Percentiles rank a stretch among this genome's conserved stretches.
Evolutionary conservation across 2,329 filamentous ascomycete species (phyloP).

Genomic region (Penicillium polonicum): DNA sequence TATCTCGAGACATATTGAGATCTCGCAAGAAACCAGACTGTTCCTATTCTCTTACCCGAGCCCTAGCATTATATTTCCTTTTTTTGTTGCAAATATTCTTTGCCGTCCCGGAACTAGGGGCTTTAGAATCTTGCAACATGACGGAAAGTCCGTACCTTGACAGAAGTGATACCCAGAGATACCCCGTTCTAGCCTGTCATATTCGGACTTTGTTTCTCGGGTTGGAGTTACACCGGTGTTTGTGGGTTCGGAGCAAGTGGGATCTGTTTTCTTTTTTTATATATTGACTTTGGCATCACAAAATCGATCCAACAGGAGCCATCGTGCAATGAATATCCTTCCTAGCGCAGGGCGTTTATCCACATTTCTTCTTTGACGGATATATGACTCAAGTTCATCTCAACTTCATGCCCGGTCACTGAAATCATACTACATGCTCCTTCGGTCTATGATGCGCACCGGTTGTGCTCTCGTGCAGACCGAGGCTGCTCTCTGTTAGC

Average conservation of each 20-base stretch:
- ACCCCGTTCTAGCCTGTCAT: not conserved
- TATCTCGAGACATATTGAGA: constrained; percentile 6
- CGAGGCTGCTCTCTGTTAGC: not conserved
- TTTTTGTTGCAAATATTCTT: not conserved
- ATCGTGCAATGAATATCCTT: not conserved
- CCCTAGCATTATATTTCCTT: not conserved
- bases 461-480: not conserved
- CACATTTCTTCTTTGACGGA: not conserved
- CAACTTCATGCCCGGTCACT: not conserved
- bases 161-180: not conserved
- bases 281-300: not conserved
- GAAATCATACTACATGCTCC: not conserved
- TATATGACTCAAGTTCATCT: not conserved
- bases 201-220: not conserved
- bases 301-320: not conserved
- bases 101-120: not conserved
- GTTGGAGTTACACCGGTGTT: not conserved
- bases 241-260: not conserved
- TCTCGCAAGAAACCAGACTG: constrained; percentile 1
- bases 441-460: not conserved
- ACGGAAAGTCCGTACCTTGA: no score
- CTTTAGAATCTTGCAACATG: not conserved
- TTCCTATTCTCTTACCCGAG: not conserved
- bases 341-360: not conserved
- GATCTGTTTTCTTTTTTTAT: not conserved